phyloP scores from a whole-genome alignment of 2,329 filamentous ascomycete species.

The Ascochyta fabae region DNA sequence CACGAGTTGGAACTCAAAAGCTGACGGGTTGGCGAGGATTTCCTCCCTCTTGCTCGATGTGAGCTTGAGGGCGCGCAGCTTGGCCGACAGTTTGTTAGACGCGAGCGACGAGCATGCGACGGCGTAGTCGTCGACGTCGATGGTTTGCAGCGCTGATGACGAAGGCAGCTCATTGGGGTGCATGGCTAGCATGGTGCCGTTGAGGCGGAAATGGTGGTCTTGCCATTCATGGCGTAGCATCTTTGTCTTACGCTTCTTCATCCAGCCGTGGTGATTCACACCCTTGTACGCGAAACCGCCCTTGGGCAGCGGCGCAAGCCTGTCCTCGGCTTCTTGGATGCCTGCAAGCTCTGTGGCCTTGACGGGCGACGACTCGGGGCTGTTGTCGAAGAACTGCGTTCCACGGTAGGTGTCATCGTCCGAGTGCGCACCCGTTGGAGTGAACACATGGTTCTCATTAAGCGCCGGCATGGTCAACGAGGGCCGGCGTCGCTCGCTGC shows the following conservation, averaged over 20 bases:
- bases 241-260: conserved; percentile 91
- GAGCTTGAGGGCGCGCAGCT: conserved; percentile 78
- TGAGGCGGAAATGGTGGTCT: conserved; percentile 87
- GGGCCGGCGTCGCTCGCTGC: conserved; percentile 63
- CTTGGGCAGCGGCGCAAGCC: conserved; percentile 43
- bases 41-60: conserved; percentile 58
- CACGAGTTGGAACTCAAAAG: conserved; percentile 86
- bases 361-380: conserved; percentile 43
- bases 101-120: conserved; percentile 82
- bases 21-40: conserved; percentile 62
- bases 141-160: conserved; percentile 75
- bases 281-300: conserved; percentile 53
- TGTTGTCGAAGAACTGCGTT: conserved; percentile 43
- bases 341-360: conserved; percentile 38
- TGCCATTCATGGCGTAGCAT: conserved; percentile 94
- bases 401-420: conserved; percentile 45
- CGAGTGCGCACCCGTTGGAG: conserved; percentile 41
- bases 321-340: conserved; percentile 28
- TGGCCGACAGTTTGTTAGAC: conserved; percentile 82
- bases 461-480: conserved; percentile 75
- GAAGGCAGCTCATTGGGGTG: conserved; percentile 61
- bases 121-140: conserved; percentile 88
- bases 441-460: conserved; percentile 65
- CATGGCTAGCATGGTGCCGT: conserved; percentile 67
- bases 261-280: conserved; percentile 79